These are phyloP conservation scores for Phytophthora multivora DNA, from an alignment of 352 stramenopile genomes.

Conservation along the genomic window DNA sequence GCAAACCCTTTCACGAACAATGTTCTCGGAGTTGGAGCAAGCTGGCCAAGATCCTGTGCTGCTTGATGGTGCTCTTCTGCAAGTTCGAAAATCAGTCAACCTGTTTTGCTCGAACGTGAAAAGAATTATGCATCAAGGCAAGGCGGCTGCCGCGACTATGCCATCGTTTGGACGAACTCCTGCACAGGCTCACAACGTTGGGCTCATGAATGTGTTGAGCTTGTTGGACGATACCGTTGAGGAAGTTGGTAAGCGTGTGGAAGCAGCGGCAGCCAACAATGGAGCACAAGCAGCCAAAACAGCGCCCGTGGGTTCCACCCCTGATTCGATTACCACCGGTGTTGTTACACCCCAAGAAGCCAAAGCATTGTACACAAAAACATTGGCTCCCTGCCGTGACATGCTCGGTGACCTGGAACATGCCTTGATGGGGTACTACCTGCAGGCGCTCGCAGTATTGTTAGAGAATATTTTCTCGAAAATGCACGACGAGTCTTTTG, in stretches of 20 bases:
- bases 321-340: constrained; percentile 10
- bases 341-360: constrained; percentile 46
- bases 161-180: constrained; percentile 62
- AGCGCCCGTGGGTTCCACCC: constrained; percentile 1
- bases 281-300: constrained; percentile 9
- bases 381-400: constrained; percentile 51
- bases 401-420: constrained; percentile 63
- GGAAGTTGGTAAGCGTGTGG: constrained; percentile 58
- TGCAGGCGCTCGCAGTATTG: constrained; percentile 62
- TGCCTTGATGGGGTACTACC: constrained; percentile 69
- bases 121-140: constrained; percentile 75
- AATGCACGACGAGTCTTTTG: constrained; percentile 89
- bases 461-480: constrained; percentile 72
- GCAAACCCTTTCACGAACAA: constrained; percentile 77
- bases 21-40: constrained; percentile 73
- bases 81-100: constrained; percentile 65
- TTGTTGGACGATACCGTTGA: constrained; percentile 67
- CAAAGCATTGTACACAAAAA: constrained; percentile 40
- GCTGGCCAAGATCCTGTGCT: constrained; percentile 63
- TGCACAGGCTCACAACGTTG: constrained; percentile 81
- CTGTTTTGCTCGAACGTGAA: constrained; percentile 77
- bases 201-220: constrained; percentile 66
- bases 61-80: constrained; percentile 57
- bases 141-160: constrained; percentile 47
- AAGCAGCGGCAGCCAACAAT: constrained; percentile 18